A percentile compares a stretch with the other conserved stretches of the same genome.
These are phyloP conservation scores for Reutealis trisperma DNA, from an alignment of 345 rosid genomes.

Conservation along the genomic window DNA sequence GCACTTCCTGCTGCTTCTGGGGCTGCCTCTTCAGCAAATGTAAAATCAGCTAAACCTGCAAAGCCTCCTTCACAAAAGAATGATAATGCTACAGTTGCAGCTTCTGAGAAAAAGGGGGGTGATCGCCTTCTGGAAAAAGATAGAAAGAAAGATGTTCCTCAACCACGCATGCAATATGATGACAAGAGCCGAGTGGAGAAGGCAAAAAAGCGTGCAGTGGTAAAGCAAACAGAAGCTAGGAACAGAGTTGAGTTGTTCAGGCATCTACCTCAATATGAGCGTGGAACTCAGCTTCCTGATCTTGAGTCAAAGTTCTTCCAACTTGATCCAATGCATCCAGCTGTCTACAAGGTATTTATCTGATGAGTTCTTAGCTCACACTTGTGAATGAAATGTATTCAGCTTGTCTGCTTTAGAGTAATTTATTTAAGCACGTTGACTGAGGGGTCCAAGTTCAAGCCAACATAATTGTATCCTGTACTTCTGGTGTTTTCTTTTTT, in stretches of 20 bases:
- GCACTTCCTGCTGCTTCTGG: slow-evolving; percentile 37
- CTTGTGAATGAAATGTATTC: background rate
- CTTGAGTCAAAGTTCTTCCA: slow-evolving; percentile 78
- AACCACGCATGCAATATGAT: slow-evolving; percentile 95
- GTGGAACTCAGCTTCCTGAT: slow-evolving; percentile 86
- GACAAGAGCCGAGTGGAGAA: slow-evolving; percentile 86
- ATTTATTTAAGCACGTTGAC: background rate
- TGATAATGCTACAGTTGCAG: slow-evolving; percentile 50
- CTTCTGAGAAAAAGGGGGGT: slow-evolving; percentile 74
- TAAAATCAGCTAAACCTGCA: slow-evolving; percentile 51
- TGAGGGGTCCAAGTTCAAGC: background rate
- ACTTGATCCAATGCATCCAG: slow-evolving; percentile 92
- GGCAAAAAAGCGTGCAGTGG: slow-evolving; percentile 88
- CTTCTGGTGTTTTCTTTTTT: background rate
- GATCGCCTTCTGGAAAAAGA: slow-evolving; percentile 74
- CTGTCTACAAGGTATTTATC: slow-evolving; percentile 74
- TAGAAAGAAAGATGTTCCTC: slow-evolving; percentile 92
- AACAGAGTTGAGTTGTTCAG: slow-evolving; percentile 91
- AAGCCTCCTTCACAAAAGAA: slow-evolving; percentile 63
- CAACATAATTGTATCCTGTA: background rate
- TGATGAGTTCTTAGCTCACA: background rate
- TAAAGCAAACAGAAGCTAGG: slow-evolving; percentile 83
- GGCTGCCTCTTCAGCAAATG: slow-evolving; percentile 33
- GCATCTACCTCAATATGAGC: slow-evolving; percentile 98
- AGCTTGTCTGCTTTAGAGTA: background rate